phyloP scores from a whole-genome alignment of 768 basidiomycete genomes.

The Leucocoprinus birnbaumii region DNA sequence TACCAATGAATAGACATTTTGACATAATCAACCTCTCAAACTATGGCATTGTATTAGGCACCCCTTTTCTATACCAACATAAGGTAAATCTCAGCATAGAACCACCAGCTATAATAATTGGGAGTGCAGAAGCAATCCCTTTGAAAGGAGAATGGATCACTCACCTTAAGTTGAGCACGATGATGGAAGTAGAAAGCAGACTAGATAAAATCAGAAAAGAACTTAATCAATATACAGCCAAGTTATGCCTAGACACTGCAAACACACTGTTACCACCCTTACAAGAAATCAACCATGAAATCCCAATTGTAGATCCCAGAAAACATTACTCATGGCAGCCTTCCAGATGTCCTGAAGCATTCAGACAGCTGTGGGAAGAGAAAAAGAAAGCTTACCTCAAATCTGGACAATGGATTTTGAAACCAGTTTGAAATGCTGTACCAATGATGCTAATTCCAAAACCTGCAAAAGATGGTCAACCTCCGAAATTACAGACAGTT shows the following conservation, averaged over 20 bases:
- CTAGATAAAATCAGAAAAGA: too few species aligned
- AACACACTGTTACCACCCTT: slow-evolving; percentile 10
- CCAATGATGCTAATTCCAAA: slow-evolving; percentile 34
- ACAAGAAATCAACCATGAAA: slow-evolving; percentile 10
- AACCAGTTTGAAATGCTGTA: slow-evolving; percentile 26
- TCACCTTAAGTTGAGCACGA: too few species aligned
- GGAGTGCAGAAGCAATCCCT: too few species aligned
- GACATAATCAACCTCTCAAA: slow-evolving; percentile 37
- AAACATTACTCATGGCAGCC: not conserved
- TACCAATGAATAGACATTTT: slow-evolving; percentile 35
- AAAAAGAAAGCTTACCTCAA: slow-evolving; percentile 24
- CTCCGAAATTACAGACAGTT: slow-evolving; percentile 26
- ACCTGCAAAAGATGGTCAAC: slow-evolving; percentile 14
- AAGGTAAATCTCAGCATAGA: slow-evolving; percentile 23
- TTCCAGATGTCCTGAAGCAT: slow-evolving; percentile 17
- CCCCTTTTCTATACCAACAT: slow-evolving; percentile 35
- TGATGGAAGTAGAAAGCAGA: too few species aligned
- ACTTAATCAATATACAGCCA: too few species aligned
- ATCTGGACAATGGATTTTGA: slow-evolving; percentile 25
- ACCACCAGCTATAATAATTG: slow-evolving; percentile 5
- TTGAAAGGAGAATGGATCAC: too few species aligned
- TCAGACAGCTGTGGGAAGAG: slow-evolving; percentile 22
- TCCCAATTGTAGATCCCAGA: slow-evolving; percentile 6
- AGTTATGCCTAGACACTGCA: too few species aligned
- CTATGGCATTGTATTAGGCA: slow-evolving; percentile 40